These are phyloP conservation scores for Aspergillus uvarum DNA, from an alignment of 2,329 filamentous ascomycete genomes.

Conservation along the genomic window DNA sequence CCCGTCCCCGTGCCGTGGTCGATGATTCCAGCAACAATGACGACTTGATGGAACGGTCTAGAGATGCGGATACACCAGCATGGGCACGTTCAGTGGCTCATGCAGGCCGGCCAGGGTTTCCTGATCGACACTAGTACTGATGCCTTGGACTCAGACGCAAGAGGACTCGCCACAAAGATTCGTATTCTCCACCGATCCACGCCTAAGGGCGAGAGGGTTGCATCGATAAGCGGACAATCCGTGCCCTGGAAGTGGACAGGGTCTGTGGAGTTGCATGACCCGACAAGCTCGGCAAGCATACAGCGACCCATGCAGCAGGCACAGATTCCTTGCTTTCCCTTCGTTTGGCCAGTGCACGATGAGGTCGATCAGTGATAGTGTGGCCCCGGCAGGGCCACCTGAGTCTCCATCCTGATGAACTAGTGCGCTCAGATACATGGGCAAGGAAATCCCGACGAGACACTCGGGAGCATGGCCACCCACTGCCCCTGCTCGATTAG, in stretches of 20 bases:
- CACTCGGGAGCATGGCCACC: slow-evolving; percentile 9
- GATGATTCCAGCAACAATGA: slow-evolving; percentile 10
- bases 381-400: slow-evolving; percentile 7
- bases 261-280: slow-evolving; percentile 2
- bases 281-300: slow-evolving; percentile 15
- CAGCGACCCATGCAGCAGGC: slow-evolving; percentile 13
- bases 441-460: slow-evolving; percentile 11
- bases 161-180: slow-evolving; percentile 18
- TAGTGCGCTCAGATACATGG: slow-evolving; percentile 15
- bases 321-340: slow-evolving; percentile 14
- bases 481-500: slow-evolving; percentile 12
- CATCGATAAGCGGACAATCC: slow-evolving; percentile 14
- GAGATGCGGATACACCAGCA: slow-evolving; percentile 6
- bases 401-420: slow-evolving; percentile 14
- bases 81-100: slow-evolving; percentile 12
- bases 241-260: slow-evolving; percentile 9
- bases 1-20: slow-evolving; percentile 13
- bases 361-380: slow-evolving; percentile 9
- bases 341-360: background rate
- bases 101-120: slow-evolving; percentile 14
- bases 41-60: slow-evolving; percentile 13
- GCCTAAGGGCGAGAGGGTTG: slow-evolving; percentile 7
- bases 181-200: slow-evolving; percentile 16
- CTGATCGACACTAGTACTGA: slow-evolving; percentile 15
- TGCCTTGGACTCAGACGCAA: slow-evolving; percentile 13